Evolutionary conservation across 305 asterid genomes (phyloP), one percentile per base, ranked within the genome.

Genomic region (Ruellia speciosa): DNA sequence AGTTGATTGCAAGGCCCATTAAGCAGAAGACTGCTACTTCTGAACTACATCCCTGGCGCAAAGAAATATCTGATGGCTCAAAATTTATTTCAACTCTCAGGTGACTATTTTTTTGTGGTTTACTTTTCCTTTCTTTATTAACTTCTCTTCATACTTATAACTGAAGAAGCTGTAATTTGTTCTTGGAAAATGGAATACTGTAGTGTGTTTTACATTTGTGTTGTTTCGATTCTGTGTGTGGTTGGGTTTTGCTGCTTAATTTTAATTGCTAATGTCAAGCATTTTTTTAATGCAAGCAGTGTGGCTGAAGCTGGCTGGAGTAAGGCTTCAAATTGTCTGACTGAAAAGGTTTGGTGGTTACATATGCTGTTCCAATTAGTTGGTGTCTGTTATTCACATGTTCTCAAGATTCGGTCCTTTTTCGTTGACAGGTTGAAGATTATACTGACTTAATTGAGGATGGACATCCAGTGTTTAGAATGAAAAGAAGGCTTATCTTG

Each of bases 21-120:
- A 90, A 87, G 80, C 88, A 89, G 18, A 81, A 75, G 76, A 76
- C 64, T 73, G 81, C 77, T 60, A 69, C 88, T 50, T 77, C 73
- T 61, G 81, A 77, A 67, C 77, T 63, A 70, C 70, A 62, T 67
- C 83, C 96, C 40, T 87, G 96, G 95, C 65, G 66, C 77, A 76
- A 73, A 66, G 88, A 82, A 76, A 83, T 87, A 65, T 69, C 78
- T 31, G 77, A 66, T 61, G 79, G 74, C 52, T 60, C 79, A 28
- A 74, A 28, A 63, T 66, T 55, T 56, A 70, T 66, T 71, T 79
- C 72, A 66, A 67, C 64, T 51, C 74, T 74, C 77, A 86, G 95
- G 97, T 88, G 62, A 46, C 56, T 31, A 51, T 33, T 18, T 41
- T n/a, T 18, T 50, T 52, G 54, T 37, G 14, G 48, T 13, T 5